Evolutionary conservation across 2,329 filamentous ascomycete species (phyloP).

Genomic region (Tolypocladium sp.): DNA sequence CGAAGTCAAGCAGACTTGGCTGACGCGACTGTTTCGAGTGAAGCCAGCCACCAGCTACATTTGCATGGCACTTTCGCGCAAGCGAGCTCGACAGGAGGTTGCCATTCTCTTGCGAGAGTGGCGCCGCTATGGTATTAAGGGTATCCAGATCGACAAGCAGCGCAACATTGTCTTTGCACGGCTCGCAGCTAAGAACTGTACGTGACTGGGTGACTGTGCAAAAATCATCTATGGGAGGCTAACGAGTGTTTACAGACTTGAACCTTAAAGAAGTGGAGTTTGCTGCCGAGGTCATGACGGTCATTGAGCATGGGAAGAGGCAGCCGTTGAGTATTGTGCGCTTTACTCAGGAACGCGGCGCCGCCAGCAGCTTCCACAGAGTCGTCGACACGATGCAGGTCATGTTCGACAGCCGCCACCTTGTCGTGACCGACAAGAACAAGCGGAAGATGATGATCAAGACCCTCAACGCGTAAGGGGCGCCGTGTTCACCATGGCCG

Average conservation of each 20-base stretch:
- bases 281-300: conserved; percentile 77
- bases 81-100: conserved; percentile 68
- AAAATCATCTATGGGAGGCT: conserved; percentile 4
- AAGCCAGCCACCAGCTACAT: conserved; percentile 71
- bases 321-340: conserved; percentile 71
- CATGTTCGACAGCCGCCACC: conserved; percentile 53
- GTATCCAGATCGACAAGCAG: conserved; percentile 70
- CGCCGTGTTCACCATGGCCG: neutral
- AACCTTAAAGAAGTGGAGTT: conserved; percentile 83
- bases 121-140: conserved; percentile 71
- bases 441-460: conserved; percentile 68
- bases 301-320: conserved; percentile 75
- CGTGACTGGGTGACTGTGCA: conserved; percentile 21
- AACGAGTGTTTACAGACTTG: conserved; percentile 46
- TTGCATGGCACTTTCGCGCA: conserved; percentile 61
- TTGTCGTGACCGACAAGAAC: conserved; percentile 59
- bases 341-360: conserved; percentile 86
- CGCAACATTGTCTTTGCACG: conserved; percentile 72
- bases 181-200: conserved; percentile 70
- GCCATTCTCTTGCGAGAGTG: conserved; percentile 68
- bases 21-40: conserved; percentile 80
- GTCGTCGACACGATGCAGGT: conserved; percentile 69
- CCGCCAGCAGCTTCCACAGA: conserved; percentile 78
- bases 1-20: conserved; percentile 72
- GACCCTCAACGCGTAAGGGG: conserved; percentile 31